phyloP scores from a whole-genome alignment of 2,329 filamentous ascomycete genomes.

The Fusarium equiseti region DNA sequence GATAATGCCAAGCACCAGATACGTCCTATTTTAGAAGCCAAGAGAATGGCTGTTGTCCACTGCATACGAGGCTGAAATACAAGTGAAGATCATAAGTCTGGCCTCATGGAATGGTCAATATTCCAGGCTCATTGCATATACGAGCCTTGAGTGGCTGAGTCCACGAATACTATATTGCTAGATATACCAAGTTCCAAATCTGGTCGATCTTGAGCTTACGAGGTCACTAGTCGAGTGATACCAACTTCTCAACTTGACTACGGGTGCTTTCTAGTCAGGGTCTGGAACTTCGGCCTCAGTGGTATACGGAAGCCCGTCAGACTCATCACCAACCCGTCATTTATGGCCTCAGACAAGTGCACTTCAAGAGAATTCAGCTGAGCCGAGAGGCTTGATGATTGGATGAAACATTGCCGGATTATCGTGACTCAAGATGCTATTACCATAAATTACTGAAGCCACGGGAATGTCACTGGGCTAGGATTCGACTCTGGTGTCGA shows the following conservation, averaged over 20 bases:
- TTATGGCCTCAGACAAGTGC: not conserved
- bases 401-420: not conserved
- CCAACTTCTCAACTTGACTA: not conserved
- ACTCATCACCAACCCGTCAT: not conserved
- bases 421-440: not conserved
- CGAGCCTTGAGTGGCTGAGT: not conserved
- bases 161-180: not conserved
- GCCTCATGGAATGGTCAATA: not conserved
- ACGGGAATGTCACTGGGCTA: not conserved
- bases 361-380: not conserved
- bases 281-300: not conserved
- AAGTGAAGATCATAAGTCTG: not conserved
- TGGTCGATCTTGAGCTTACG: not conserved
- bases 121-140: not conserved
- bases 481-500: no score
- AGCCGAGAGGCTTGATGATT: not conserved
- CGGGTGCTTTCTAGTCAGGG: no score
- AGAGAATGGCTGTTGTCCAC: not conserved
- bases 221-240: not conserved
- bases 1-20: not conserved
- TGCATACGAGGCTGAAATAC: not conserved
- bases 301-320: not conserved
- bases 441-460: not conserved
- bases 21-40: not conserved
- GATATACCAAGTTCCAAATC: not conserved